phyloP scores from a whole-genome alignment of 1,139 yeast species.

The Meyerozyma sp. region DNA sequence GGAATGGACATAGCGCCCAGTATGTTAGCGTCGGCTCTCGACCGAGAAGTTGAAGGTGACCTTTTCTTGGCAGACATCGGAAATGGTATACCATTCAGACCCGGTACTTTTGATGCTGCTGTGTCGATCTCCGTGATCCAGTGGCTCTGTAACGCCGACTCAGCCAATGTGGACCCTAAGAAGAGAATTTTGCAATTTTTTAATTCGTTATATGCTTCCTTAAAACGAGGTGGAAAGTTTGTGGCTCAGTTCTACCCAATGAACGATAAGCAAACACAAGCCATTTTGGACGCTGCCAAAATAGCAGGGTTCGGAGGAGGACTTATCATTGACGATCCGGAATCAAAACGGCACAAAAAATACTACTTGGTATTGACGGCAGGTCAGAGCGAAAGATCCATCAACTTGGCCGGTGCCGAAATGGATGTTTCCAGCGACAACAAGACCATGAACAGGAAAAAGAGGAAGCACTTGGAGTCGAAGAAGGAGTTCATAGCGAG shows the following conservation, averaged over 20 bases:
- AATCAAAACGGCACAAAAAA: slow-evolving; percentile 84
- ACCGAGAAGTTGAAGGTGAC: slow-evolving; percentile 91
- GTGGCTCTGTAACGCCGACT: slow-evolving; percentile 97
- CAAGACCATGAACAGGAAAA: slow-evolving; percentile 43
- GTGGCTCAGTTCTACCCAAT: slow-evolving; percentile 96
- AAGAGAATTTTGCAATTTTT: slow-evolving; percentile 76
- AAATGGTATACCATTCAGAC: slow-evolving; percentile 87
- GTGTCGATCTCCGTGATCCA: slow-evolving; percentile 93
- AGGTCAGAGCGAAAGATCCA: slow-evolving; percentile 63
- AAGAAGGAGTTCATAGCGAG: slow-evolving; percentile 78
- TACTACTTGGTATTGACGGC: slow-evolving; percentile 88
- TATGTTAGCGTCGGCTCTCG: slow-evolving; percentile 92
- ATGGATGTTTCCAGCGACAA: slow-evolving; percentile 57
- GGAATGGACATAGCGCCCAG: slow-evolving; percentile 97
- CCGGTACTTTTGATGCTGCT: slow-evolving; percentile 97
- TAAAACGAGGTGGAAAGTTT: slow-evolving; percentile 92
- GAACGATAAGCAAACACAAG: slow-evolving; percentile 77
- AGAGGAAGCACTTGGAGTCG: slow-evolving; percentile 59
- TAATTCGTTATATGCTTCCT: slow-evolving; percentile 78
- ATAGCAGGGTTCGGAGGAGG: slow-evolving; percentile 98
- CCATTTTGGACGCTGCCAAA: slow-evolving; percentile 79
- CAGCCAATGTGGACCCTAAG: slow-evolving; percentile 79
- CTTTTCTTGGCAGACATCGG: slow-evolving; percentile 90
- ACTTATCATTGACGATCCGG: slow-evolving; percentile 87
- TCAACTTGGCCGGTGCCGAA: slow-evolving; percentile 74